These are phyloP conservation scores for Dentipellis sp. DNA, from an alignment of 768 basidiomycete species.

Conservation along the genomic window DNA sequence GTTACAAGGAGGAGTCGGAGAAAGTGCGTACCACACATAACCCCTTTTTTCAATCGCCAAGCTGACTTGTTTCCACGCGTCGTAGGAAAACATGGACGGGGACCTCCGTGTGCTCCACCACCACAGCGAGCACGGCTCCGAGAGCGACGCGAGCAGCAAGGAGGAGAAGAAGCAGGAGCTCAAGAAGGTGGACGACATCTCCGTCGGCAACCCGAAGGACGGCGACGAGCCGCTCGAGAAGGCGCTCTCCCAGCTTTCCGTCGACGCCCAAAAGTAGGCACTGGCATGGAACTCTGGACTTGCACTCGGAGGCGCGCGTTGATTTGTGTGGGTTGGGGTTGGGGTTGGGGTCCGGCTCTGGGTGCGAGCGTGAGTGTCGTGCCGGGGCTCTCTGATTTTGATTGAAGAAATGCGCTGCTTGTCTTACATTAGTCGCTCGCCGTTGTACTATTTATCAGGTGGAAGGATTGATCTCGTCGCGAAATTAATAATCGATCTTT, in stretches of 20 bases:
- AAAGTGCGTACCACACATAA: slow-evolving; percentile 28
- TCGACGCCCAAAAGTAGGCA: background rate
- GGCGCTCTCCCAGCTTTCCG: background rate
- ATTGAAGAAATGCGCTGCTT: no score
- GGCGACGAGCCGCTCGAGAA: background rate
- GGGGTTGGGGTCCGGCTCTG: no score
- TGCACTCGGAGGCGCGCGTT: no score
- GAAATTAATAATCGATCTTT: no score
- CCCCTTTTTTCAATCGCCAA: no score
- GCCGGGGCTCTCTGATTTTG: no score
- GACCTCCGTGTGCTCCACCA: slow-evolving; percentile 8
- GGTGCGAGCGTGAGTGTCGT: no score
- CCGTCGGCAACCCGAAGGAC: background rate
- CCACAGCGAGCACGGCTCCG: background rate
- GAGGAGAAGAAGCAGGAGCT: background rate
- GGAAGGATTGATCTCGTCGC: no score
- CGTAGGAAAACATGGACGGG: slow-evolving; percentile 19
- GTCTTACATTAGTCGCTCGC: no score
- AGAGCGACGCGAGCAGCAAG: background rate
- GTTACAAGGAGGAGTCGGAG: slow-evolving; percentile 79
- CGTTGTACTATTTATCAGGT: no score
- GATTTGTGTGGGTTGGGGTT: no score
- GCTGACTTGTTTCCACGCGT: background rate
- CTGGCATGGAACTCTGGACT: no score
- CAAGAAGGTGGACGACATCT: slow-evolving; percentile 7